Conservation (phyloP, 169 alveolate species). For the Plasmodium adleri region DNA sequence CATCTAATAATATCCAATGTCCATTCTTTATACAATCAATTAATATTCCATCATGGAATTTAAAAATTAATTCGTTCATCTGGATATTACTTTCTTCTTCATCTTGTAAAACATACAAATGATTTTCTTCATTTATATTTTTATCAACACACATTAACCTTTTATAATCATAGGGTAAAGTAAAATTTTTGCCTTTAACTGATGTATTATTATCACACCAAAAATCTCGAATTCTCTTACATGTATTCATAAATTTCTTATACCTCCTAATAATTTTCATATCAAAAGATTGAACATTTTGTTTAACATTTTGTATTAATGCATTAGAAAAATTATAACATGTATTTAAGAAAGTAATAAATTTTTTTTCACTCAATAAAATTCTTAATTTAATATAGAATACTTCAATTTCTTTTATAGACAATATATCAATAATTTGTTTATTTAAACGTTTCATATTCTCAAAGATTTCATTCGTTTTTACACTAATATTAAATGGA, state of each 20-base stretch:
- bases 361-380: conserved; percentile 54
- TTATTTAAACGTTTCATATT: conserved; percentile 26
- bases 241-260: conserved; percentile 14
- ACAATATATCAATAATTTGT: conserved; percentile 4
- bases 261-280: conserved; percentile 35
- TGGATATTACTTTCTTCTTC: conserved; percentile 13
- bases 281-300: conserved; percentile 33
- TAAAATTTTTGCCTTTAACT: conserved; percentile 16
- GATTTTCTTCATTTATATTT: conserved; percentile 8
- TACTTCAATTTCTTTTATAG: conserved; percentile 24
- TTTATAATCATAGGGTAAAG: conserved; percentile 22
- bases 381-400: conserved; percentile 51
- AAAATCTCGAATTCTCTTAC: conserved; percentile 30
- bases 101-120: not conserved
- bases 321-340: conserved; percentile 33
- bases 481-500: conserved; percentile 81
- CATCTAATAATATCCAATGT: conserved; percentile 99
- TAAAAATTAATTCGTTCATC: conserved; percentile 81
- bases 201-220: conserved; percentile 18
- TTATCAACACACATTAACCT: not conserved
- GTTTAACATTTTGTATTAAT: conserved; percentile 20
- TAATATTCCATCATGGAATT: conserved; percentile 97
- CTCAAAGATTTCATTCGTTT: conserved; percentile 49
- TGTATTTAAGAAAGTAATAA: conserved; percentile 63
- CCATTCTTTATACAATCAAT: conserved; percentile 98